phyloP scores from a whole-genome alignment of 352 stramenopile species.

The Phytopythium chamaehyphon region DNA sequence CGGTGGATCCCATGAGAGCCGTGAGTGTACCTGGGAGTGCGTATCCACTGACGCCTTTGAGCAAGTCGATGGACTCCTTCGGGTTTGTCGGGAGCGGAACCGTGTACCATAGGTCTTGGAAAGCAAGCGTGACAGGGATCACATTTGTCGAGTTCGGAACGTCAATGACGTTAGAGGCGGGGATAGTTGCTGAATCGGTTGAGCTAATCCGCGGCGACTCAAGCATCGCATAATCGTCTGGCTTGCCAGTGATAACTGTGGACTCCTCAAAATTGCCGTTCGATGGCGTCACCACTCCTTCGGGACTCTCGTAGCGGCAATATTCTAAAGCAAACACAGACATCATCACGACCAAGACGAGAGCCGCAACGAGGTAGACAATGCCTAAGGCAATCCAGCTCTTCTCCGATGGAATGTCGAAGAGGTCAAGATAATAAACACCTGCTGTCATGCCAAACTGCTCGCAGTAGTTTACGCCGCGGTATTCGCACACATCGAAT shows the following conservation, averaged over 20 bases:
- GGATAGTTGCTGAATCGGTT: constrained; percentile 6
- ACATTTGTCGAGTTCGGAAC: constrained; percentile 13
- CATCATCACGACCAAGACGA: too few species aligned
- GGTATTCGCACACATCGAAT: constrained; percentile 32
- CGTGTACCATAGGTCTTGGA: constrained; percentile 38
- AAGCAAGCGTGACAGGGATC: constrained; percentile 28
- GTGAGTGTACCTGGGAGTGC: constrained; percentile 38
- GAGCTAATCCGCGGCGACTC: background rate
- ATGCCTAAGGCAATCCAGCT: constrained; percentile 39
- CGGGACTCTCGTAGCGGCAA: constrained; percentile 15
- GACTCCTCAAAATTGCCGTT: background rate
- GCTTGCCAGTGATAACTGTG: background rate
- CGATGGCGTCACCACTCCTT: background rate
- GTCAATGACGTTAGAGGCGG: constrained; percentile 2
- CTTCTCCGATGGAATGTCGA: constrained; percentile 36
- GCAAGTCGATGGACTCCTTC: constrained; percentile 28
- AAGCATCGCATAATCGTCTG: too few species aligned
- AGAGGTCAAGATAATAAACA: constrained; percentile 31
- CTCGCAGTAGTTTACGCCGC: constrained; percentile 27
- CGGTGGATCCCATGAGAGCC: constrained; percentile 50
- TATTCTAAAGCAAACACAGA: too few species aligned
- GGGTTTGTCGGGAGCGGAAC: constrained; percentile 13
- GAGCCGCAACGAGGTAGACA: constrained; percentile 15
- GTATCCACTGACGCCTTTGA: constrained; percentile 35
- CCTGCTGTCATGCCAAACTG: constrained; percentile 24